These are phyloP conservation scores for Stagonosporopsis tanaceti DNA, from an alignment of 2,329 filamentous ascomycete genomes.

Conservation along the genomic window DNA sequence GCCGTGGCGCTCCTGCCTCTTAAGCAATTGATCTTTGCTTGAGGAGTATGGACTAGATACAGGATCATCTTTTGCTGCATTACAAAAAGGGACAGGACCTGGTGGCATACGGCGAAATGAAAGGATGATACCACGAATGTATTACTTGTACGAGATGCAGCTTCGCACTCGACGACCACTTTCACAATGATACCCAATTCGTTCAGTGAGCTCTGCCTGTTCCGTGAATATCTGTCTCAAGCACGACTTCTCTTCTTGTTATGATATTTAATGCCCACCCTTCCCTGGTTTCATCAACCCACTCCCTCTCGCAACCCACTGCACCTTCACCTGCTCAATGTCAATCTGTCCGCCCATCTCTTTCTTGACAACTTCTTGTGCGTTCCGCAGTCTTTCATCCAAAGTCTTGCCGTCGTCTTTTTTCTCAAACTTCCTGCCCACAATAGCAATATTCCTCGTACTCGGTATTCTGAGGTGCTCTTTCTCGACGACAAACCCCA, in stretches of 20 bases:
- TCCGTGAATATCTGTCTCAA: not conserved
- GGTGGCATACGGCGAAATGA: slow-evolving; percentile 49
- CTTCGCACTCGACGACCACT: slow-evolving; percentile 36
- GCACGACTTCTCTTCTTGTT: not conserved
- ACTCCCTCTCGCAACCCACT: slow-evolving; percentile 62
- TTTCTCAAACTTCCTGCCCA: slow-evolving; percentile 64
- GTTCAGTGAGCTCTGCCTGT: slow-evolving; percentile 31
- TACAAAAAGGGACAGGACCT: slow-evolving; percentile 46
- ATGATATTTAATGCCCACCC: slow-evolving; percentile 49
- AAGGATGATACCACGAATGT: slow-evolving; percentile 50
- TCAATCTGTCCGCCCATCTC: slow-evolving; percentile 54
- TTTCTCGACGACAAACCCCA: slow-evolving; percentile 79
- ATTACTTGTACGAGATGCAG: slow-evolving; percentile 39
- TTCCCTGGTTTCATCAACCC: slow-evolving; percentile 55
- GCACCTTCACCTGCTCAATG: slow-evolving; percentile 53
- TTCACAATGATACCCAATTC: slow-evolving; percentile 50
- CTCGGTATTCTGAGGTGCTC: slow-evolving; percentile 92
- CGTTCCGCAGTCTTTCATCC: slow-evolving; percentile 66
- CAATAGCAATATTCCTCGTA: slow-evolving; percentile 82
- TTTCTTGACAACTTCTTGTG: slow-evolving; percentile 67
- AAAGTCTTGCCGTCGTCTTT: slow-evolving; percentile 61
- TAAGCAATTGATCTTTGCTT: slow-evolving; percentile 38
- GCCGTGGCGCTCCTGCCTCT: slow-evolving; percentile 49
- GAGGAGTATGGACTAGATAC: slow-evolving; percentile 31
- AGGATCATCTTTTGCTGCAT: slow-evolving; percentile 43